Evolutionary conservation across 1,284 basidiomycete species (phyloP).

Genomic region (Meira nashicola): DNA sequence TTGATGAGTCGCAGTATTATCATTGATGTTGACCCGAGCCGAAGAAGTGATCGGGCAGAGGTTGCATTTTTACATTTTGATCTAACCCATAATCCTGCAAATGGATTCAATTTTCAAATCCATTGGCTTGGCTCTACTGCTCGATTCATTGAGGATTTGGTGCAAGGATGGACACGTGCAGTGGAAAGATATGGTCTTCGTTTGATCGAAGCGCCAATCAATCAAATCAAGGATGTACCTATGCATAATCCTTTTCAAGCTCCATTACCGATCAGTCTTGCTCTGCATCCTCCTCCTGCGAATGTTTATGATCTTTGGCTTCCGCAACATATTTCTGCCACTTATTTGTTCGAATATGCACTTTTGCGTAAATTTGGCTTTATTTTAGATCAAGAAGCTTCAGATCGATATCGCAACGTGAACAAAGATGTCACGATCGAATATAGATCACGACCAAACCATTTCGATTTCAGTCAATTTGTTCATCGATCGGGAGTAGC

Average conservation of each 20-base stretch:
- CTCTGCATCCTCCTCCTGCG: conserved; percentile 40
- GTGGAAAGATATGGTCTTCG: conserved; percentile 87
- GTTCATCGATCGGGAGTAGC: conserved; percentile 48
- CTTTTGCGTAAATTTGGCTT: conserved; percentile 46
- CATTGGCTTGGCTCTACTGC: conserved; percentile 96
- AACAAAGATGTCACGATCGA: conserved; percentile 31
- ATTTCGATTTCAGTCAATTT: conserved; percentile 49
- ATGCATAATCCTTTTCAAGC: conserved; percentile 50
- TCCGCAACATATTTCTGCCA: conserved; percentile 17
- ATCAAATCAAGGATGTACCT: conserved; percentile 49
- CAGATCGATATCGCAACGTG: conserved; percentile 20
- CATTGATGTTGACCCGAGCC: conserved; percentile 46
- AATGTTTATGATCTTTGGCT: conserved; percentile 27
- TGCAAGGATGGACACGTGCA: conserved; percentile 75
- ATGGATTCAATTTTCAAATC: conserved; percentile 62
- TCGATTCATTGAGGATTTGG: conserved; percentile 85
- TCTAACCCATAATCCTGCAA: conserved; percentile 50
- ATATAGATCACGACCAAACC: conserved; percentile 45
- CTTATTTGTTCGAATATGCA: conserved; percentile 47
- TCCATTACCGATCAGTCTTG: conserved; percentile 42
- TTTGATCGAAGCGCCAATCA: conserved; percentile 67
- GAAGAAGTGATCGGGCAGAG: conserved; percentile 45
- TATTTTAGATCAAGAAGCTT: conserved; percentile 50
- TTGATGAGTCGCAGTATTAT: conserved; percentile 42
- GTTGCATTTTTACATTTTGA: conserved; percentile 51